A percentile compares a stretch with the other conserved stretches of the same genome.
phyloP scores from a whole-genome alignment of 805 yeast species.

The Yarrowia hollandica region DNA sequence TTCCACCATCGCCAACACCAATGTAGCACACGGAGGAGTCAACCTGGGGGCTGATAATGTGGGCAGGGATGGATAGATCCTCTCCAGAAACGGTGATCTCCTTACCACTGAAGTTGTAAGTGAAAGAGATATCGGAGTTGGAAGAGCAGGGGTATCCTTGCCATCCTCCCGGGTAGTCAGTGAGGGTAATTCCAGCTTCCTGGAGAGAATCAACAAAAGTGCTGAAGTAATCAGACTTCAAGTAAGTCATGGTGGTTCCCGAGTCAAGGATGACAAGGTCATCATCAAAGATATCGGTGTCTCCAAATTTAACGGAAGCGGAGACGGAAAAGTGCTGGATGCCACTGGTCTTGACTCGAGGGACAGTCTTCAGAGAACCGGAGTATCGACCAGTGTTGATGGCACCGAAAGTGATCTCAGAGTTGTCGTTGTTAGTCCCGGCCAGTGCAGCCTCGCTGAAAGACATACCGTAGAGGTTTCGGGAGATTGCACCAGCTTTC shows the following conservation, averaged over 20 bases:
- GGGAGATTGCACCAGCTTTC: not conserved
- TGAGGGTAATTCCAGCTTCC: constrained; percentile 45
- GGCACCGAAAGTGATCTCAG: constrained; percentile 49
- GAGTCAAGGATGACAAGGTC: constrained; percentile 35
- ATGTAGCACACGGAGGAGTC: not conserved
- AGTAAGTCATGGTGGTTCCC: constrained; percentile 35
- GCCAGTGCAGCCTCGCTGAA: not conserved
- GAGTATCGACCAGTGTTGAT: constrained; percentile 50
- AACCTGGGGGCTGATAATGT: not conserved
- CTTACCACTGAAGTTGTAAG: constrained; percentile 54
- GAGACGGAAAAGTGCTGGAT: constrained; percentile 27
- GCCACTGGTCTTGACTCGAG: constrained; percentile 30
- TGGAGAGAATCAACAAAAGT: constrained; percentile 42
- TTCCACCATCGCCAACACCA: not conserved
- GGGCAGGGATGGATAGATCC: not conserved
- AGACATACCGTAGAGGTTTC: constrained; percentile 4
- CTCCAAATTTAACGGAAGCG: not conserved
- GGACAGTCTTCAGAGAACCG: constrained; percentile 42
- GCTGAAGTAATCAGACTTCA: constrained; percentile 37
- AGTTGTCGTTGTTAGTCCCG: not conserved
- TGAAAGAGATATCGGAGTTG: constrained; percentile 38
- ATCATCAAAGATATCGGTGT: constrained; percentile 13
- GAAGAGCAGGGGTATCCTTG: constrained; percentile 1
- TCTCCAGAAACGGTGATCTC: not conserved
- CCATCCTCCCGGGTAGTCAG: not conserved